Base-by-base conservation (phyloP, 768 basidiomycete species). In the Ephemerocybe angulata region DNA sequence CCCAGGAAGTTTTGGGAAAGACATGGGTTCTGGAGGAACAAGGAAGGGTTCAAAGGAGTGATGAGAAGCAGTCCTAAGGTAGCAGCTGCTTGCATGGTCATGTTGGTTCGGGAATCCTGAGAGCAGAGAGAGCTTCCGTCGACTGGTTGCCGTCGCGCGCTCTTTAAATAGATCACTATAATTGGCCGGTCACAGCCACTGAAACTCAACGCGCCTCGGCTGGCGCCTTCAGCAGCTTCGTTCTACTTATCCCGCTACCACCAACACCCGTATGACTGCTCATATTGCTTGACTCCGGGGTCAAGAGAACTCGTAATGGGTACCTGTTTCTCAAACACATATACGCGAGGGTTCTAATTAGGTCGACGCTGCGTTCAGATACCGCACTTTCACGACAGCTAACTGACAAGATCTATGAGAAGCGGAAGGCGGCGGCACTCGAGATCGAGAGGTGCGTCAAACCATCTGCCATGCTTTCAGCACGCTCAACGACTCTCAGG, bases 381-480 rank as follows among this genome's bases (percentile, higher is more conserved):
- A 75, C 84, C 53, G 80, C 83, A 56, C 82, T 92, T 47, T 76
- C 88, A 40, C 88, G 87, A 67, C 91, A 90, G 66, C 76, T 93
- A 55, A 81, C 90, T 44, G 91, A 93, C 83, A 93, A 93, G 78
- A 88, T 93, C 70, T 97, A 98, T 68, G 95, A 98, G 79, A 93
- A 94, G 74, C 84, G 95, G 55, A 97, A 98, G 74, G 85, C 90
- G 7, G 93, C 95, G 6, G 96, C 96, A 7, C 84, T 95, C 50
- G 95, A 98, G 50, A 83, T 98, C 50, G 95, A 98, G 77, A 97
- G 93, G 93, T 94, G 67, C 61, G 72, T 64, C 52, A 12, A 28
- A 12, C 43, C 22, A 21, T 24, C 29, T 44, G 8, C 37, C 10
- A 37, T 57, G 25, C 44, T 25, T 38, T 41, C 42, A 33, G 47